A percentile compares a stretch with the other conserved stretches of the same genome.
Evolutionary conservation across 306 rosid genomes (phyloP).

Genomic region (Gastrolobium bilobum): DNA sequence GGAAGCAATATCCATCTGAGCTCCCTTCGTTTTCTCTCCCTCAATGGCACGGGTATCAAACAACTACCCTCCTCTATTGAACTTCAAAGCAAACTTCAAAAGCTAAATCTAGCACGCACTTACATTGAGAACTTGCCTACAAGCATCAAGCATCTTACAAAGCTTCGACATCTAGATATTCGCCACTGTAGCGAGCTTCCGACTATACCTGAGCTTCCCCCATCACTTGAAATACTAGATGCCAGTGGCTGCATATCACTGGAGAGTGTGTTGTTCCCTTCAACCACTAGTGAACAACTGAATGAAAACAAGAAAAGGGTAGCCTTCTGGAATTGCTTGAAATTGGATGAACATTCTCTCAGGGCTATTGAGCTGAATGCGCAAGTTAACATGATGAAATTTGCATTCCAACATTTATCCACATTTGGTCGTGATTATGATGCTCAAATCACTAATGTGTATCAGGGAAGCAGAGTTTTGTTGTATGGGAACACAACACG

Average conservation of each 20-base stretch:
- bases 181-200: not conserved
- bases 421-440: not conserved
- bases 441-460: not conserved
- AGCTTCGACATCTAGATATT: not conserved
- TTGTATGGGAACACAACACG: too few species aligned
- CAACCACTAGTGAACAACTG: not conserved
- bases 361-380: constrained; percentile 18
- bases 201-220: constrained; percentile 52
- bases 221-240: not conserved
- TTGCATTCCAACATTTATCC: constrained; percentile 2
- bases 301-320: constrained; percentile 33
- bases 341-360: constrained; percentile 24
- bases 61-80: constrained; percentile 38
- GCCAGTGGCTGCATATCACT: constrained; percentile 47
- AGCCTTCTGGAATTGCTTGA: constrained; percentile 40
- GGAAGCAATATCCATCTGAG: not conserved
- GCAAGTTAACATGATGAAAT: constrained; percentile 26
- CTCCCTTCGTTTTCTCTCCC: constrained; percentile 41
- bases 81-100: constrained; percentile 19
- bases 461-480: too few species aligned
- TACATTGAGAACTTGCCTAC: constrained; percentile 24
- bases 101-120: not conserved
- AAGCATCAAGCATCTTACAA: constrained; percentile 27
- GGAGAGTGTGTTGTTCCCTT: constrained; percentile 31
- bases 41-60: constrained; percentile 3